These are phyloP conservation scores for Quercus suber DNA, from an alignment of 306 rosid species.

Conservation along the genomic window DNA sequence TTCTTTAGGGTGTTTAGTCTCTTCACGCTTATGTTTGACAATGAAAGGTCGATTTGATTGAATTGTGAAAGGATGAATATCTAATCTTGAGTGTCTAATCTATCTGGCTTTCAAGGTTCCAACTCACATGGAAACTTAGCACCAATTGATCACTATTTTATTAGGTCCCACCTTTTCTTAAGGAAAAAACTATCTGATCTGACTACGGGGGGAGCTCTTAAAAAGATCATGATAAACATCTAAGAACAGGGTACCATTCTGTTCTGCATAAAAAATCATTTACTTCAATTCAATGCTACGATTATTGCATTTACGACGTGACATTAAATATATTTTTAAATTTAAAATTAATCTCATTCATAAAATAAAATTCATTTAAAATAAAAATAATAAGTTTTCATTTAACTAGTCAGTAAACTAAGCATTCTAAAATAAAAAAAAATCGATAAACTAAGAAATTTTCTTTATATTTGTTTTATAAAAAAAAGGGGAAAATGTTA, in stretches of 20 bases:
- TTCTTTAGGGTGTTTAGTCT: constrained; percentile 42
- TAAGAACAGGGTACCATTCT: not conserved
- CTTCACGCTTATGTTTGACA: constrained; percentile 48
- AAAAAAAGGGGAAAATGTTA: no score
- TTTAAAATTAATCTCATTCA: no score
- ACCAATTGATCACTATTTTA: constrained; percentile 19
- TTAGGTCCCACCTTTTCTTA: constrained; percentile 8
- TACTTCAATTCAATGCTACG: not conserved
- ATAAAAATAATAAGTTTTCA: no score
- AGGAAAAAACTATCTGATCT: constrained; percentile 15
- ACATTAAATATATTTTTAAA: no score
- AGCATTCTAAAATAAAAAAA: not conserved
- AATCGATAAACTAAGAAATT: not conserved
- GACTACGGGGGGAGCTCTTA: not conserved
- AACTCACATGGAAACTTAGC: constrained; percentile 32
- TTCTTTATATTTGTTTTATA: not conserved
- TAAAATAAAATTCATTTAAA: no score
- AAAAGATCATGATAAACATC: not conserved
- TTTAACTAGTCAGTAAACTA: no score
- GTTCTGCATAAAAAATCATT: not conserved
- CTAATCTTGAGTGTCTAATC: constrained; percentile 32
- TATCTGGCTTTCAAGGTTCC: constrained; percentile 28
- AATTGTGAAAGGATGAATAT: constrained; percentile 28
- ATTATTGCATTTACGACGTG: no score
- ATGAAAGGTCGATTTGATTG: constrained; percentile 40